Evolutionary conservation across 2,329 filamentous ascomycete genomes (phyloP).

Genomic region (Didymella exigua): DNA sequence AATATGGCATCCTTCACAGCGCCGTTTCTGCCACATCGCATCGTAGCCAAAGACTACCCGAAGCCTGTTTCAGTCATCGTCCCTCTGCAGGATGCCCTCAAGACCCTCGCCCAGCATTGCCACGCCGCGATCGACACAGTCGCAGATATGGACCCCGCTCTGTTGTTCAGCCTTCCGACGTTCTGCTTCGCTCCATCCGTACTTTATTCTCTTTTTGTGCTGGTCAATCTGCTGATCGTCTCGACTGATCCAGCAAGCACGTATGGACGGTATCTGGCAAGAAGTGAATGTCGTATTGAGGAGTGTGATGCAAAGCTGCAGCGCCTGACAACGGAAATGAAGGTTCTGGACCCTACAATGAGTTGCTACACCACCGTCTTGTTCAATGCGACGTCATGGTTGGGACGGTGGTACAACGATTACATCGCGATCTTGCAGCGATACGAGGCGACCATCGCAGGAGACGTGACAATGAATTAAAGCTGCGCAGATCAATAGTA

Average conservation of each 20-base stretch:
- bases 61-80: slow-evolving; percentile 25
- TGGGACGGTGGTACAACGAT: slow-evolving; percentile 35
- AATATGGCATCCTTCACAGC: slow-evolving; percentile 35
- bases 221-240: slow-evolving; percentile 31
- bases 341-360: slow-evolving; percentile 29
- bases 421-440: slow-evolving; percentile 30
- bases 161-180: slow-evolving; percentile 29
- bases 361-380: slow-evolving; percentile 36
- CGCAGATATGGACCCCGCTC: slow-evolving; percentile 29
- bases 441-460: slow-evolving; percentile 26
- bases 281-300: slow-evolving; percentile 28
- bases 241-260: slow-evolving; percentile 32
- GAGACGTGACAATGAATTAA: slow-evolving; percentile 7
- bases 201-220: slow-evolving; percentile 32
- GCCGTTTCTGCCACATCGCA: slow-evolving; percentile 34
- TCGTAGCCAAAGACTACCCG: slow-evolving; percentile 35
- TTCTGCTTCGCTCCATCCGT: slow-evolving; percentile 35
- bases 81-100: slow-evolving; percentile 24
- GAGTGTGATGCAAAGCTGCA: slow-evolving; percentile 28
- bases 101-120: slow-evolving; percentile 28
- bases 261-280: slow-evolving; percentile 28
- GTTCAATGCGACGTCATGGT: slow-evolving; percentile 35
- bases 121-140: slow-evolving; percentile 30
- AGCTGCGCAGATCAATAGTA: background rate
- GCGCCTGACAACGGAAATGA: slow-evolving; percentile 21